These are phyloP conservation scores for Fraxinus albicans DNA, from an alignment of 305 asterid species.

Conservation along the genomic window DNA sequence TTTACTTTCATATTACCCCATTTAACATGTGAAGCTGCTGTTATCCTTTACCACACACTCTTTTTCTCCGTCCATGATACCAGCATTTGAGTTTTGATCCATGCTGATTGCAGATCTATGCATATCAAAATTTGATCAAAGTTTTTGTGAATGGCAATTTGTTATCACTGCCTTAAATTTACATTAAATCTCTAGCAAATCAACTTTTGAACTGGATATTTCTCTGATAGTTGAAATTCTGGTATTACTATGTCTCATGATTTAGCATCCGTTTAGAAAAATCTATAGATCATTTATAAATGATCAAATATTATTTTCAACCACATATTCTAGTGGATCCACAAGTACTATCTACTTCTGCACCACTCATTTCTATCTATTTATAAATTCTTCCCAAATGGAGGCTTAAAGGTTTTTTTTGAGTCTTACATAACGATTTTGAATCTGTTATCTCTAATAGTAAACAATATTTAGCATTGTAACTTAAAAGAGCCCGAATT, in stretches of 20 bases:
- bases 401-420: neutral
- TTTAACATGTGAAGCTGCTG: neutral
- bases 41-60: constrained; percentile 6
- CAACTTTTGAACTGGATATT: neutral
- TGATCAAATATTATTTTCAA: neutral
- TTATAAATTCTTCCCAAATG: neutral
- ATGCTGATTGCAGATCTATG: neutral
- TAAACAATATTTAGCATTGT: neutral
- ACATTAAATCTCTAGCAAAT: neutral
- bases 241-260: neutral
- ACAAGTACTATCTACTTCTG: neutral
- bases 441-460: neutral
- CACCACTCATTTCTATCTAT: neutral
- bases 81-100: constrained; percentile 7
- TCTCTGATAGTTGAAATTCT: neutral
- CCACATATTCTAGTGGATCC: neutral
- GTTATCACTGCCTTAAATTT: neutral
- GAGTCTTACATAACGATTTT: neutral
- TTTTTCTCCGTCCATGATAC: constrained; percentile 16
- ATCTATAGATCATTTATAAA: neutral
- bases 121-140: neutral
- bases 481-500: neutral
- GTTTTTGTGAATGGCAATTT: neutral
- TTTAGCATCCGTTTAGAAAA: neutral
- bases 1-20: neutral